Percentiles rank a stretch among this genome's conserved stretches.
phyloP scores from a whole-genome alignment of 148 eudicot species.

The Chenopodium album region DNA sequence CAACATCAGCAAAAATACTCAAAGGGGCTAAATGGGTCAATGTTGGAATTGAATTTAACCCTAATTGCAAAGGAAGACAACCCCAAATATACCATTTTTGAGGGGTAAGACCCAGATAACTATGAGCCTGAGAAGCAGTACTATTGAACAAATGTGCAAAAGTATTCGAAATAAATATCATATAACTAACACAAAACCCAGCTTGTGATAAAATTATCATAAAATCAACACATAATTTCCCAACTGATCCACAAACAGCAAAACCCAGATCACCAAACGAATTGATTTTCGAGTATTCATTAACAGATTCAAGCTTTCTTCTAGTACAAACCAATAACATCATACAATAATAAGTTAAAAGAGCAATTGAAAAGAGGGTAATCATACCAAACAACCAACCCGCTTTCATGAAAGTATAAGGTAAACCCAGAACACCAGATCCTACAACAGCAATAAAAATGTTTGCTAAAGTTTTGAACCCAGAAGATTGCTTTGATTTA shows the following conservation, averaged over 20 bases:
- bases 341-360: constrained; percentile 54
- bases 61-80: constrained; percentile 74
- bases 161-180: constrained; percentile 65
- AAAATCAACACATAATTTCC: constrained; percentile 58
- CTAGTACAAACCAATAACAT: constrained; percentile 54
- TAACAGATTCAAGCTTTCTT: constrained; percentile 40
- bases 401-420: constrained; percentile 61
- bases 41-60: constrained; percentile 66
- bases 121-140: constrained; percentile 12
- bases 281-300: constrained; percentile 44
- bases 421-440: constrained; percentile 73
- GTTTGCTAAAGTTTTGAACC: constrained; percentile 65
- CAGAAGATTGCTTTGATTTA: constrained; percentile 43
- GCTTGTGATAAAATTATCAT: constrained; percentile 77
- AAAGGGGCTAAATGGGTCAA: constrained; percentile 78
- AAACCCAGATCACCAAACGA: constrained; percentile 83
- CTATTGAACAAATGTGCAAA: constrained; percentile 45
- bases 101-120: constrained; percentile 41
- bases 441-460: constrained; percentile 69
- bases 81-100: constrained; percentile 60
- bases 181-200: constrained; percentile 69
- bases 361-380: constrained; percentile 41
- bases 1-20: constrained; percentile 79
- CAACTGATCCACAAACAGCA: constrained; percentile 60
- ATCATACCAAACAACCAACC: constrained; percentile 51